Conservation (phyloP, 129 eudicot species). For the Ambrosia trifida region DNA sequence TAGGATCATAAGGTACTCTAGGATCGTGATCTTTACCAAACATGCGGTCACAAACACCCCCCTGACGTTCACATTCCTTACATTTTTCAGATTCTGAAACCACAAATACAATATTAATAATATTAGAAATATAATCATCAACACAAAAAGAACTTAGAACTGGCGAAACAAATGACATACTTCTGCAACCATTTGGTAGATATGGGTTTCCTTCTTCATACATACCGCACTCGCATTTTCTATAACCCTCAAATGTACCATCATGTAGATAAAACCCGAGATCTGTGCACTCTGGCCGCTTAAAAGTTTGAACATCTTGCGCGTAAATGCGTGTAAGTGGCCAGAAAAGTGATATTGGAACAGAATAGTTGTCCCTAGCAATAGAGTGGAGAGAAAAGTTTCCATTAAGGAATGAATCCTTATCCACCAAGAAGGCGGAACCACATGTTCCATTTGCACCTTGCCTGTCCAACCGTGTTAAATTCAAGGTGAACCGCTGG, state of each 20-base stretch:
- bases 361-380: background rate
- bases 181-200: background rate
- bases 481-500: background rate
- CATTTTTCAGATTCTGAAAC: background rate
- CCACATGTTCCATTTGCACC: conserved; percentile 20
- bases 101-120: background rate
- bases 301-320: background rate
- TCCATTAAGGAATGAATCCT: conserved; percentile 9
- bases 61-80: background rate
- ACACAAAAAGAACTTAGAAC: background rate
- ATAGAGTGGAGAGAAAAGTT: background rate
- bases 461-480: conserved; percentile 6
- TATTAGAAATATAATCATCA: background rate
- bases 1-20: background rate
- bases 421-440: conserved; percentile 28
- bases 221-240: background rate
- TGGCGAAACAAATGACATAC: background rate
- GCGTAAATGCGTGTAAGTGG: background rate
- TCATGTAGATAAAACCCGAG: background rate
- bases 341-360: conserved; percentile 9
- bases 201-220: conserved; percentile 1
- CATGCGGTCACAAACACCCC: background rate
- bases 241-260: background rate
- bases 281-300: background rate
- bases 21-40: background rate